A percentile compares a stretch with the other conserved stretches of the same genome.
phyloP scores from a whole-genome alignment of 176 grass and related monocot genomes.

The Pontederia crassipes region DNA sequence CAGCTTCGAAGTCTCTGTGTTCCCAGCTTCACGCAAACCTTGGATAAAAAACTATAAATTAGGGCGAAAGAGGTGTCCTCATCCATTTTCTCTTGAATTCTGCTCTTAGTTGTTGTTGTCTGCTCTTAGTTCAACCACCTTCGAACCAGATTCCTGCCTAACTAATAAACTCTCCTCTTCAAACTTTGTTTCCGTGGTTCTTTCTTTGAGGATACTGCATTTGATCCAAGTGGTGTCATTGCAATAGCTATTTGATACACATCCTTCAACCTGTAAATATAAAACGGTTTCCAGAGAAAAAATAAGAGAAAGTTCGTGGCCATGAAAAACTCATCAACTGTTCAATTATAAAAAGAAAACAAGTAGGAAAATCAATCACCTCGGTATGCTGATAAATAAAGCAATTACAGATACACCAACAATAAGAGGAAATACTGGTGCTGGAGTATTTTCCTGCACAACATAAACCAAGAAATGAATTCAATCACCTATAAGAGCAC shows the following conservation, averaged over 20 bases:
- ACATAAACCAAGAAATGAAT: not conserved
- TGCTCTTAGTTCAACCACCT: too few relatives aligned
- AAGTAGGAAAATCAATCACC: constrained; percentile 35
- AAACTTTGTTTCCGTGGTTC: constrained; percentile 57
- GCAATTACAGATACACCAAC: constrained; percentile 65
- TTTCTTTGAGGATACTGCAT: constrained; percentile 31
- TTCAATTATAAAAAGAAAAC: not conserved
- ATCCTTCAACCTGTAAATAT: constrained; percentile 64
- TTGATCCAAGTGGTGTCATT: constrained; percentile 46
- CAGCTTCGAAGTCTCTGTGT: too few relatives aligned
- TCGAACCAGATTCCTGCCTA: not conserved
- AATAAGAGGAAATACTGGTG: constrained; percentile 66
- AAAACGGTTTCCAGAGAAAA: constrained; percentile 8
- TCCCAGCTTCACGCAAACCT: too few relatives aligned
- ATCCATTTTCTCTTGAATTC: too few relatives aligned
- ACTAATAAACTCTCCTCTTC: constrained; percentile 59
- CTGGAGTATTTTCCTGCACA: constrained; percentile 32
- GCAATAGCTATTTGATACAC: constrained; percentile 62
- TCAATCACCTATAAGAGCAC: not conserved
- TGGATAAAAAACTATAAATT: too few relatives aligned
- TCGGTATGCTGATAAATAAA: constrained; percentile 86
- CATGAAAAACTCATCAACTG: constrained; percentile 11
- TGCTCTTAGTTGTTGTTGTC: too few relatives aligned
- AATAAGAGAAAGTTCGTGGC: not conserved
- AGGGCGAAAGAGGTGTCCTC: too few relatives aligned